These are phyloP conservation scores for Colletotrichum sansevieriae DNA, from an alignment of 2,329 filamentous ascomycete species.

Conservation along the genomic window DNA sequence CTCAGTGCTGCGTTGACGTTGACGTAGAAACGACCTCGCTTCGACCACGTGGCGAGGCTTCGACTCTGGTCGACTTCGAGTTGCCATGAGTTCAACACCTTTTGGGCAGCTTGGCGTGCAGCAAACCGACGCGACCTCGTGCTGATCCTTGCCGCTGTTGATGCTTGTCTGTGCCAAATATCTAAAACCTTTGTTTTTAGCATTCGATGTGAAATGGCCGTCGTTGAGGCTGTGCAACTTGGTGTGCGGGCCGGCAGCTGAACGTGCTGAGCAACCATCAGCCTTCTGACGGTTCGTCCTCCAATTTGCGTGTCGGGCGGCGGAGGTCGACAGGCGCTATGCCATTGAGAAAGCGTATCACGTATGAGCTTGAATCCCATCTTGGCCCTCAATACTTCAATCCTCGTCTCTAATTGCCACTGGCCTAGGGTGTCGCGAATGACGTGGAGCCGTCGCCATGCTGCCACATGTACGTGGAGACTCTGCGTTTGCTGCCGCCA, in stretches of 20 bases:
- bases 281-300: background rate
- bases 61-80: background rate
- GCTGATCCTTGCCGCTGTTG: background rate
- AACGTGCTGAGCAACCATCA: background rate
- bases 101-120: slow-evolving; percentile 13
- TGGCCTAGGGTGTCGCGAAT: slow-evolving; percentile 15
- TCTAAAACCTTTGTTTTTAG: slow-evolving; percentile 29
- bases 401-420: slow-evolving; percentile 27
- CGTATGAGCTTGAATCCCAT: slow-evolving; percentile 24
- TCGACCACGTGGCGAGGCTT: slow-evolving; percentile 24
- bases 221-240: background rate
- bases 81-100: slow-evolving; percentile 26
- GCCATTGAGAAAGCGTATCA: slow-evolving; percentile 19
- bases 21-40: slow-evolving; percentile 30
- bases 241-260: background rate
- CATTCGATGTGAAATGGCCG: slow-evolving; percentile 23
- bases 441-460: slow-evolving; percentile 8
- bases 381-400: slow-evolving; percentile 24
- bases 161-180: slow-evolving; percentile 27
- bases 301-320: background rate
- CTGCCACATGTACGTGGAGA: background rate
- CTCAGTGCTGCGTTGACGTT: slow-evolving; percentile 13
- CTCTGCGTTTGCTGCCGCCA: slow-evolving; percentile 14
- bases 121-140: slow-evolving; percentile 22
- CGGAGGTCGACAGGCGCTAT: slow-evolving; percentile 23